Conservation (phyloP, 1,284 basidiomycete species). For the Boletus austroedulis region DNA sequence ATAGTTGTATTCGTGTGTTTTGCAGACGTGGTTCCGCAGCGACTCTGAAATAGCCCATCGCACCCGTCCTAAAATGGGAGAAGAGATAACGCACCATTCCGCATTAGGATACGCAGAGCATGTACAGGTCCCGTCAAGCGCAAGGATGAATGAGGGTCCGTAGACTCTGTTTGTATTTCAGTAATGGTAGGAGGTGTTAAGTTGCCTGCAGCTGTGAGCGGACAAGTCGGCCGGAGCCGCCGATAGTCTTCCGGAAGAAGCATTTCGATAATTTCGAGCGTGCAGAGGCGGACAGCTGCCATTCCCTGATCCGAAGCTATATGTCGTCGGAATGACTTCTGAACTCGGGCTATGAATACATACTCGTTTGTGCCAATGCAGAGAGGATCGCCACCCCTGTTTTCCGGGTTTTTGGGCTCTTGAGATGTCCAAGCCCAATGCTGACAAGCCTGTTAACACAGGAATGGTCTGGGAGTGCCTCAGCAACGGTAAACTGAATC, state of each 20-base stretch:
- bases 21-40: conserved; percentile 1
- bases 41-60: conserved; percentile 8
- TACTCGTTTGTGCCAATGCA: too few species aligned
- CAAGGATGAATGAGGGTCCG: too few species aligned
- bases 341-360: neutral
- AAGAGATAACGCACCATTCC: conserved; percentile 9
- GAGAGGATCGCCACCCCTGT: conserved; percentile 24
- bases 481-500: neutral
- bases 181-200: neutral
- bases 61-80: neutral
- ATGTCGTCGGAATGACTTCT: neutral
- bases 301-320: conserved; percentile 20
- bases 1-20: conserved; percentile 10
- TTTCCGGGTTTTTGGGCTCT: conserved; percentile 16
- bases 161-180: neutral
- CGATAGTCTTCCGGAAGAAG: conserved; percentile 17
- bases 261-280: conserved; percentile 18
- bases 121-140: conserved; percentile 26
- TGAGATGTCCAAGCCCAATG: conserved; percentile 11
- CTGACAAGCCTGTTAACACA: conserved; percentile 15
- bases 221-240: neutral
- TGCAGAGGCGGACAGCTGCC: conserved; percentile 1
- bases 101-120: conserved; percentile 18
- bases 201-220: too few species aligned
- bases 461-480: conserved; percentile 4